Conservation (phyloP, 1,284 basidiomycete species). For the Nidula niveotomentosa region DNA sequence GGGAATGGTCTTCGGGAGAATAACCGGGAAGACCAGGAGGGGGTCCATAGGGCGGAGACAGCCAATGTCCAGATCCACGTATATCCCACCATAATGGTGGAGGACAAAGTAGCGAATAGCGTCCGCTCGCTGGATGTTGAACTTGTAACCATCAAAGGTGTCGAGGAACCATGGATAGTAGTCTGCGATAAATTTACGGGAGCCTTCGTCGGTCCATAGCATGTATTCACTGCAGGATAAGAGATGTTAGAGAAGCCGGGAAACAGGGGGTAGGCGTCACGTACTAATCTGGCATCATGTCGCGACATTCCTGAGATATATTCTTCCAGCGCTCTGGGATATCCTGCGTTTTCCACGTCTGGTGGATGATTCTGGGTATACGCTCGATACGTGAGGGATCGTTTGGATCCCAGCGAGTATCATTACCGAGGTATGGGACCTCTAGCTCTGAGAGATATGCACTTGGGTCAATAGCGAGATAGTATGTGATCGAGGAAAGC, state of each 20-base stretch:
- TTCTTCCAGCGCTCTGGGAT: conserved; percentile 84
- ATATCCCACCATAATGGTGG: conserved; percentile 93
- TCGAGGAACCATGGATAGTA: conserved; percentile 93
- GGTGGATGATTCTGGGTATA: conserved; percentile 94
- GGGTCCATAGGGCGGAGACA: conserved; percentile 91
- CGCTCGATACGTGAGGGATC: conserved; percentile 63
- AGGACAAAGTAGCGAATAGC: conserved; percentile 98
- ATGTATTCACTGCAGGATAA: conserved; percentile 77
- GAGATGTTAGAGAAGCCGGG: conserved; percentile 12
- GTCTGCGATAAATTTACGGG: conserved; percentile 86
- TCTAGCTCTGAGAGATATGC: conserved; percentile 84
- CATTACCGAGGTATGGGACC: conserved; percentile 57
- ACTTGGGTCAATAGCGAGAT: conserved; percentile 79
- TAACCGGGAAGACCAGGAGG: conserved; percentile 85
- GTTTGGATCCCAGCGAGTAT: conserved; percentile 58
- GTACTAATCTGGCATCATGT: conserved; percentile 95
- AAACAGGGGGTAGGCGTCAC: conserved; percentile 30
- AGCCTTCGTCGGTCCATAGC: conserved; percentile 94
- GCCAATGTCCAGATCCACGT: conserved; percentile 97
- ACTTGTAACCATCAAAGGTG: conserved; percentile 92
- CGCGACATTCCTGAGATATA: conserved; percentile 78
- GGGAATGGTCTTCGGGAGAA: conserved; percentile 94
- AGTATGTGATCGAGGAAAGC: conserved; percentile 88
- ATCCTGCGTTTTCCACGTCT: conserved; percentile 95
- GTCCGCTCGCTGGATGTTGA: conserved; percentile 96